Evolutionary conservation across 352 stramenopile species (phyloP), one percentile per base, ranked within the genome.

Genomic region (Elongisporangium prolatum): DNA sequence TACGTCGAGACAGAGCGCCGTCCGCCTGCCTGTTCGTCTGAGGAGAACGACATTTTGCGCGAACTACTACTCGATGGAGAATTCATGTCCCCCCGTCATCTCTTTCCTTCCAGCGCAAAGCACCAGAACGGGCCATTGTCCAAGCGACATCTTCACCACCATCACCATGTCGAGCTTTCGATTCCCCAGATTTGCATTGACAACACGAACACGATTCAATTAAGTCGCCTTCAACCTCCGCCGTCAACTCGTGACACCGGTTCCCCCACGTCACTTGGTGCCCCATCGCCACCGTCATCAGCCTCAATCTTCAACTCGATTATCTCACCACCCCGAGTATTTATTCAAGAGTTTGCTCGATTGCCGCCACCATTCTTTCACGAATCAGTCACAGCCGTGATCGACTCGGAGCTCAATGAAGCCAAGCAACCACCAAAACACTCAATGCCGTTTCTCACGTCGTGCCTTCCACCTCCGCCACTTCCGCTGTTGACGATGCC

Each of bases 401-500:
- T 71, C 25, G 69, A 77, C 1, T 48, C 59, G 3, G 67, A 72
- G 1, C 48, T 67, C 13, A 61, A 74, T 4, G 67, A 74, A 6
- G 47, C 59, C 16, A 66, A 67, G 25, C 50, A 59, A n/a, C 50
- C 49, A 54, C 10, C 55, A 22, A 57, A 60, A 52, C 60, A 71
- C 21, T 74, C 62, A 2, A 47, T 68, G 21, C 62, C 56, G 17
- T 77, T 79, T 20, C 67, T 89, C 52, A 79, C 71, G 14, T 85
- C 77, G 3, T 86, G 69, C 18, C 70, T 89, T 2, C 79, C 79
- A 21, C 79, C 79, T 18, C 67, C 75, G 18, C 77, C 80, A 37
- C 65, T 91, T 40, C 81, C 81, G 2, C 82, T 88, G 79, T 58
- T 91, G 16, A 78, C 75, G 21, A 89, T 91, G 82, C 82, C 82